phyloP scores from a whole-genome alignment of 2,329 filamentous ascomycete species.

The Stachybotrys chartarum region DNA sequence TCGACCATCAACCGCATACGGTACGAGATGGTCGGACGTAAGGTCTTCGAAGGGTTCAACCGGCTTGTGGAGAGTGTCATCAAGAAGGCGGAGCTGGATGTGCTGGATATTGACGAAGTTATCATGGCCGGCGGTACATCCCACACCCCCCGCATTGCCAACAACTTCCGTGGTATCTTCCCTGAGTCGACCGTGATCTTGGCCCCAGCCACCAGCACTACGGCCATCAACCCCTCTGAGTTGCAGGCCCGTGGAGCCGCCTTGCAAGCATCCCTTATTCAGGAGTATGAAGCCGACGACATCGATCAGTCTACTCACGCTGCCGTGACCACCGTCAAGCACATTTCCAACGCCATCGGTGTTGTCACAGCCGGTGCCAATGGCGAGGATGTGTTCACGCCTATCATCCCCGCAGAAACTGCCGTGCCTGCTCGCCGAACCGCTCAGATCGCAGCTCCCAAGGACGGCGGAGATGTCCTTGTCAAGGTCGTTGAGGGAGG shows the following conservation, averaged over 20 bases:
- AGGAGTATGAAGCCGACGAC: conserved; percentile 88
- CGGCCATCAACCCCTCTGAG: conserved; percentile 89
- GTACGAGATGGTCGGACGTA: conserved; percentile 82
- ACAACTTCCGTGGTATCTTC: conserved; percentile 74
- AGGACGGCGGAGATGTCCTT: conserved; percentile 79
- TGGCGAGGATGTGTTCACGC: conserved; percentile 64
- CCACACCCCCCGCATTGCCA: conserved; percentile 88
- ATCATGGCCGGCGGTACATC: conserved; percentile 88
- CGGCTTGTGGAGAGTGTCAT: conserved; percentile 76
- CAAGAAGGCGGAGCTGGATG: conserved; percentile 86
- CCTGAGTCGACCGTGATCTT: conserved; percentile 69
- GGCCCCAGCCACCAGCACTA: conserved; percentile 70
- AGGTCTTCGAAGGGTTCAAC: conserved; percentile 84
- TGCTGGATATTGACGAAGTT: conserved; percentile 90
- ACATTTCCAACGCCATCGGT: conserved; percentile 82
- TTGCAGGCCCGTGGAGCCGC: conserved; percentile 83
- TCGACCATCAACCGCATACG: conserved; percentile 87
- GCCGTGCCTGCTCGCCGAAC: conserved; percentile 83
- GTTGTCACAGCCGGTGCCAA: conserved; percentile 60
- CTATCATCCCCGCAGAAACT: conserved; percentile 79
- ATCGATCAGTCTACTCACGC: conserved; percentile 96
- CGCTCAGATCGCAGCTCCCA: conserved; percentile 67
- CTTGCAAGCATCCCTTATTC: conserved; percentile 88
- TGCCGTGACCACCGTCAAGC: conserved; percentile 87
- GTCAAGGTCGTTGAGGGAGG: conserved; percentile 83